Evolutionary conservation across 2,329 filamentous ascomycete genomes (phyloP).

Genomic region (Lizonia empirigonia): DNA sequence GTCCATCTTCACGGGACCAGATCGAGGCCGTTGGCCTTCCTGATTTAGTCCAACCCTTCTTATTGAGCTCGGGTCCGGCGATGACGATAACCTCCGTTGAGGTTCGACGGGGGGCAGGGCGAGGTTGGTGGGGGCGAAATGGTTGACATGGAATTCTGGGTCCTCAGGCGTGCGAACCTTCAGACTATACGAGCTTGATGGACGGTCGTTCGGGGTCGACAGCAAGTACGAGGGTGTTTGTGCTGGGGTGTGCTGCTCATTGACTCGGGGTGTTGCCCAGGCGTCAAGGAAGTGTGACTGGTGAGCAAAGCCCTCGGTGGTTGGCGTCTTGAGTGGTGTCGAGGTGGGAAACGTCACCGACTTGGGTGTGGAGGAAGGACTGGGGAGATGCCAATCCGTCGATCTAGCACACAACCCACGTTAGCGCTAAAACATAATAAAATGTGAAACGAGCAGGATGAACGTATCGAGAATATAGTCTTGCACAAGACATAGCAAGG

Average conservation of each 20-base stretch:
- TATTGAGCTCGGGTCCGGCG: constrained; percentile 54
- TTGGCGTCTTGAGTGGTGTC: constrained; percentile 52
- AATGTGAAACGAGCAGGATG: constrained; percentile 19
- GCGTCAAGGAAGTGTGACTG: constrained; percentile 57
- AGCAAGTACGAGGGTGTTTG: constrained; percentile 50
- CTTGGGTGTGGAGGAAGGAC: constrained; percentile 57
- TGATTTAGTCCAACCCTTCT: constrained; percentile 16
- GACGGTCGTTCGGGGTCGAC: constrained; percentile 44
- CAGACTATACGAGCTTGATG: constrained; percentile 44
- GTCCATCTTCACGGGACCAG: constrained; percentile 46
- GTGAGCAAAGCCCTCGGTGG: constrained; percentile 47
- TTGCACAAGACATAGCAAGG: constrained; percentile 6
- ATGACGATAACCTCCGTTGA: constrained; percentile 63
- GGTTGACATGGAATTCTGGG: constrained; percentile 64
- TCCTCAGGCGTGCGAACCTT: constrained; percentile 47
- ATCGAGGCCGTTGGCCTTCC: constrained; percentile 23
- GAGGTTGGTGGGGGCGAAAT: constrained; percentile 62
- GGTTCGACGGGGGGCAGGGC: constrained; percentile 66
- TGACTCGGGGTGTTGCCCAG: constrained; percentile 53
- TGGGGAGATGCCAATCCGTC: constrained; percentile 57
- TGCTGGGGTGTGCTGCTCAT: constrained; percentile 49
- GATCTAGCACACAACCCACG: constrained; percentile 45
- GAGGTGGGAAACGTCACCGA: constrained; percentile 49
- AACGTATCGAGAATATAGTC: background rate
- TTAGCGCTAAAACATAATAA: constrained; percentile 43